Percentiles rank a stretch among this genome's conserved stretches.
Evolutionary conservation across 345 rosid species (phyloP).

Genomic region (Bretschneidera sinensis): DNA sequence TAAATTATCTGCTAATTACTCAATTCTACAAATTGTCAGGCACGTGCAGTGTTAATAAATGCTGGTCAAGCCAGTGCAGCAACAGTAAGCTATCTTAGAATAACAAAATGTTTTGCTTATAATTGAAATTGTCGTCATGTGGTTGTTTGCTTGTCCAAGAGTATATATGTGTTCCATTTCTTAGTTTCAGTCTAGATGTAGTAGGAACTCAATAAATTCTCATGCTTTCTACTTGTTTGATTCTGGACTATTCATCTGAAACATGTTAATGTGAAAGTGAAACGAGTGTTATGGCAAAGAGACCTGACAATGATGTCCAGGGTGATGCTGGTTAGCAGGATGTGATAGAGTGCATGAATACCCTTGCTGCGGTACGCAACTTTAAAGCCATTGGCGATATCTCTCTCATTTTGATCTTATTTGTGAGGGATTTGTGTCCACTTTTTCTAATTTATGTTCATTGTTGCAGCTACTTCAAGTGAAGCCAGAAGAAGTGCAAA

Average conservation of each 20-base stretch:
- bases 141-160: background rate
- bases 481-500: constrained; percentile 57
- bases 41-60: constrained; percentile 87
- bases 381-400: constrained; percentile 2
- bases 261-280: background rate
- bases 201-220: too few relatives aligned
- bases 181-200: background rate
- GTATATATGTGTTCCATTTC: background rate
- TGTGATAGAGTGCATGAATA: constrained; percentile 62
- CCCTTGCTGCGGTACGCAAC: constrained; percentile 54
- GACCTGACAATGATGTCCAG: constrained; percentile 36
- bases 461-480: constrained; percentile 54
- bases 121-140: constrained; percentile 4
- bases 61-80: constrained; percentile 99
- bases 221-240: background rate
- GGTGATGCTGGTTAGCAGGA: constrained; percentile 96
- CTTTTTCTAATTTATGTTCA: constrained; percentile 4
- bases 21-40: constrained; percentile 38
- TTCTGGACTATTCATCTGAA: constrained; percentile 1
- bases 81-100: constrained; percentile 51
- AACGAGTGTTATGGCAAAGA: constrained; percentile 14
- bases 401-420: constrained; percentile 6
- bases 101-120: constrained; percentile 9
- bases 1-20: constrained; percentile 2
- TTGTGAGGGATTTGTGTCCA: background rate